A percentile compares a stretch with the other conserved stretches of the same genome.
Conservation (phyloP, 2,329 filamentous ascomycete genomes). For the Volutella citrinella region DNA sequence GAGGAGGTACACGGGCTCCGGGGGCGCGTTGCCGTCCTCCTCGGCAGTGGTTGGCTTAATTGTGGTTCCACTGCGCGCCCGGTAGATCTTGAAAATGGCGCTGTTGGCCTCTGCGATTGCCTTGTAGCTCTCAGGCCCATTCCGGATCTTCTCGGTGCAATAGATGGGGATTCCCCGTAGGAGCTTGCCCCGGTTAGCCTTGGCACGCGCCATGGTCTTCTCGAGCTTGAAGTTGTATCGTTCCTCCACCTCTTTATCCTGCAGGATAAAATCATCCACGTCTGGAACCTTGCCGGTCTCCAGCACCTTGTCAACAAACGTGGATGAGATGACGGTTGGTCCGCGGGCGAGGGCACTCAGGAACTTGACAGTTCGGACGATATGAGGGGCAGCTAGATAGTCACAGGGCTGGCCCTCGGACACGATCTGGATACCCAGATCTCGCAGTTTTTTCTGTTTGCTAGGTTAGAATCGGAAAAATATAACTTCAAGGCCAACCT, state of each 20-base stretch:
- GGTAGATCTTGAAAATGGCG: conserved; percentile 75
- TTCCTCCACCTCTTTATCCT: conserved; percentile 71
- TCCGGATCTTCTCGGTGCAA: conserved; percentile 75
- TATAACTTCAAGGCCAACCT: conserved; percentile 2
- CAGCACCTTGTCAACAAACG: conserved; percentile 76
- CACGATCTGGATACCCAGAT: conserved; percentile 78
- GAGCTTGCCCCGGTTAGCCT: conserved; percentile 72
- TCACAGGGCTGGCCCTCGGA: conserved; percentile 74
- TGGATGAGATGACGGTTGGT: conserved; percentile 71
- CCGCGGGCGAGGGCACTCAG: conserved; percentile 81
- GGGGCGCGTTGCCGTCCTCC: conserved; percentile 57
- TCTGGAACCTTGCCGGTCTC: conserved; percentile 64
- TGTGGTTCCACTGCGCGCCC: conserved; percentile 66
- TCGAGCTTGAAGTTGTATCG: conserved; percentile 67
- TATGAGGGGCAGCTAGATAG: conserved; percentile 80
- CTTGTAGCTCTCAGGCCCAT: conserved; percentile 80
- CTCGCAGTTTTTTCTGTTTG: conserved; percentile 70
- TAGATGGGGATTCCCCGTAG: conserved; percentile 77
- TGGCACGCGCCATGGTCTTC: conserved; percentile 67
- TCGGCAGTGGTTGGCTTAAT: conserved; percentile 64
- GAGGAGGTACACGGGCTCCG: conserved; percentile 79
- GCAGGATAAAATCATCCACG: conserved; percentile 63
- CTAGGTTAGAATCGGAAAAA: conserved; percentile 15
- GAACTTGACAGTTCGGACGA: conserved; percentile 92
- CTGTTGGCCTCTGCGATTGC: conserved; percentile 87